phyloP scores from a whole-genome alignment of 2,329 filamentous ascomycete genomes.

The Apiospora saccharicola region DNA sequence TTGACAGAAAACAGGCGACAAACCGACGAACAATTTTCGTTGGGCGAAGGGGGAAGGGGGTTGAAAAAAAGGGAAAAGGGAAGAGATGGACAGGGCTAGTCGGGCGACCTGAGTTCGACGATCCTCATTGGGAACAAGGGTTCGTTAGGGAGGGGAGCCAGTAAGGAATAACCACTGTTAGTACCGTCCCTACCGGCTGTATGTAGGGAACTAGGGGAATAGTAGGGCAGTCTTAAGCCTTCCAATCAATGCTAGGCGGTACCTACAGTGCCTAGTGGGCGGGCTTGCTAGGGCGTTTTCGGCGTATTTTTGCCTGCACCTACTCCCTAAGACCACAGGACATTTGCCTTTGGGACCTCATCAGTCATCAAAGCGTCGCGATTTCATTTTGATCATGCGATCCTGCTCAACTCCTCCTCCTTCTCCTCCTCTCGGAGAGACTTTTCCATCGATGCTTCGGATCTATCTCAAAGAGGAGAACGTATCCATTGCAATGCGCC shows the following conservation, averaged over 20 bases:
- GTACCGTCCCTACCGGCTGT: no score
- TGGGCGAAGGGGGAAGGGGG: not conserved
- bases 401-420: not conserved
- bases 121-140: not conserved
- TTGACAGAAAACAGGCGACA: not conserved
- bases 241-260: not conserved
- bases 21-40: not conserved
- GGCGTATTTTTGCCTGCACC: not conserved
- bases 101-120: not conserved
- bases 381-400: not conserved
- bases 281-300: not conserved
- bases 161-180: not conserved
- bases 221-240: not conserved
- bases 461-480: not conserved
- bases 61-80: not conserved
- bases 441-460: slow-evolving; percentile 12
- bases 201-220: not conserved
- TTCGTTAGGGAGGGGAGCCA: not conserved
- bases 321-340: no score
- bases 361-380: not conserved
- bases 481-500: slow-evolving; percentile 1
- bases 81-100: not conserved
- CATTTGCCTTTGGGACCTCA: no score
- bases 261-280: not conserved
- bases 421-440: not conserved